These are phyloP conservation scores for Alternaria infectoria DNA, from an alignment of 2,329 filamentous ascomycete species.

Conservation along the genomic window DNA sequence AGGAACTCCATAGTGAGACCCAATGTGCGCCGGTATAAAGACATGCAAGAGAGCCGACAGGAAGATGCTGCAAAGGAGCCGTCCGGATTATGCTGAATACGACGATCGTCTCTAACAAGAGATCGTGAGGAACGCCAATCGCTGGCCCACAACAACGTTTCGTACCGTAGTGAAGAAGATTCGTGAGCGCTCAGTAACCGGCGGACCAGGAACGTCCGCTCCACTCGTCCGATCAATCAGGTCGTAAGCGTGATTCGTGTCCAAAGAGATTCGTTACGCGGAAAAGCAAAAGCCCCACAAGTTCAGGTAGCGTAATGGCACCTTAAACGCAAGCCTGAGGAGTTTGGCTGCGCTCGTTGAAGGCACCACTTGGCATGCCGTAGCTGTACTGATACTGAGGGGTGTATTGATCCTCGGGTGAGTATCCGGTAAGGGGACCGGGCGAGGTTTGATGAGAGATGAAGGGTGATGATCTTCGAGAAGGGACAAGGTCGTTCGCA, in stretches of 20 bases:
- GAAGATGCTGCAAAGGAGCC: constrained; percentile 44
- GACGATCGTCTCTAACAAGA: constrained; percentile 18
- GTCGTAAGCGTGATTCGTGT: constrained; percentile 46
- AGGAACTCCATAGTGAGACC: constrained; percentile 28
- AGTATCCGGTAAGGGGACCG: constrained; percentile 49
- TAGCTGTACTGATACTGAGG: constrained; percentile 53
- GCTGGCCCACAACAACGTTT: constrained; percentile 34
- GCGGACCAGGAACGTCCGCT: constrained; percentile 38
- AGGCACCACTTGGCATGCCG: constrained; percentile 51
- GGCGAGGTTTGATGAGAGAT: constrained; percentile 51
- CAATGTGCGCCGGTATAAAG: constrained; percentile 32
- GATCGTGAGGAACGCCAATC: constrained; percentile 23
- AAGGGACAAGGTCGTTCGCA: constrained; percentile 42
- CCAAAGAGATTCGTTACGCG: constrained; percentile 46
- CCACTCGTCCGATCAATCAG: constrained; percentile 42
- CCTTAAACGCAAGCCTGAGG: constrained; percentile 50
- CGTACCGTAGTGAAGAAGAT: constrained; percentile 38
- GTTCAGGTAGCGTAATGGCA: constrained; percentile 13
- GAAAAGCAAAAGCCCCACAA: constrained; percentile 1
- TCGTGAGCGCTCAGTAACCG: constrained; percentile 43
- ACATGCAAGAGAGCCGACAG: constrained; percentile 41
- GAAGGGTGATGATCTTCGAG: constrained; percentile 44
- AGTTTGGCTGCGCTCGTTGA: constrained; percentile 53
- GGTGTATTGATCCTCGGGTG: constrained; percentile 48
- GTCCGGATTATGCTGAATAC: constrained; percentile 38